Percentiles rank a stretch among this genome's conserved stretches.
These are phyloP conservation scores for Trametes pubescens DNA, from an alignment of 1,284 basidiomycete genomes.

Conservation along the genomic window DNA sequence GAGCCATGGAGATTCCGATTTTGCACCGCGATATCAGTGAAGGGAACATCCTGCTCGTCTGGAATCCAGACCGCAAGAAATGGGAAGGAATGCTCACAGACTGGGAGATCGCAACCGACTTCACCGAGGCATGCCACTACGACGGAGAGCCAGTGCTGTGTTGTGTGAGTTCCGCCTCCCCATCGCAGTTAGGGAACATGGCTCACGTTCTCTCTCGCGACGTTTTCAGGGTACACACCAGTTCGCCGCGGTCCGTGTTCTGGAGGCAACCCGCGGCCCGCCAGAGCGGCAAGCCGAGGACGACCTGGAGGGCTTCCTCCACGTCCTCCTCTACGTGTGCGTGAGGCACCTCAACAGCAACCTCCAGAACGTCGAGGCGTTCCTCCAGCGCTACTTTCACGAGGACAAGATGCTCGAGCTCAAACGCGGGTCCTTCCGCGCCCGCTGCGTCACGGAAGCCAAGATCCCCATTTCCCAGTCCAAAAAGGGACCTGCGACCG, in stretches of 20 bases:
- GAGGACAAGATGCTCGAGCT: background rate
- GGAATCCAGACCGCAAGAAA: background rate
- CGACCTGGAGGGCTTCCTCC: conserved; percentile 28
- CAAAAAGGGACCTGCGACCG: background rate
- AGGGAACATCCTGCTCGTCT: conserved; percentile 20
- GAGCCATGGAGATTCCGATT: conserved; percentile 7
- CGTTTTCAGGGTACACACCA: conserved; percentile 17
- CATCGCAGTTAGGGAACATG: no score
- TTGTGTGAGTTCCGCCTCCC: background rate
- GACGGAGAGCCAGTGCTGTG: background rate
- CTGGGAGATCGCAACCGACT: conserved; percentile 17
- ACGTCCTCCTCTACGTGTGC: conserved; percentile 21
- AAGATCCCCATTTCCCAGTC: background rate
- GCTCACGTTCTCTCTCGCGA: background rate
- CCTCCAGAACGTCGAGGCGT: background rate
- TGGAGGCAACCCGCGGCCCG: background rate
- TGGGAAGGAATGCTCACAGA: conserved; percentile 22
- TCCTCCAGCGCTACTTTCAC: conserved; percentile 22
- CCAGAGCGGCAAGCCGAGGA: conserved; percentile 10
- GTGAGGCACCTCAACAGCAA: conserved; percentile 15
- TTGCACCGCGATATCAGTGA: conserved; percentile 26
- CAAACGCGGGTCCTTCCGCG: background rate
- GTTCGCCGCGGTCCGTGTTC: conserved; percentile 7
- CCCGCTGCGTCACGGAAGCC: background rate
- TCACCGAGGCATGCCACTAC: background rate